A percentile compares a stretch with the other conserved stretches of the same genome.
These are phyloP conservation scores for Citeromyces hawaiiensis DNA, from an alignment of 1,139 yeast species.

Conservation along the genomic window DNA sequence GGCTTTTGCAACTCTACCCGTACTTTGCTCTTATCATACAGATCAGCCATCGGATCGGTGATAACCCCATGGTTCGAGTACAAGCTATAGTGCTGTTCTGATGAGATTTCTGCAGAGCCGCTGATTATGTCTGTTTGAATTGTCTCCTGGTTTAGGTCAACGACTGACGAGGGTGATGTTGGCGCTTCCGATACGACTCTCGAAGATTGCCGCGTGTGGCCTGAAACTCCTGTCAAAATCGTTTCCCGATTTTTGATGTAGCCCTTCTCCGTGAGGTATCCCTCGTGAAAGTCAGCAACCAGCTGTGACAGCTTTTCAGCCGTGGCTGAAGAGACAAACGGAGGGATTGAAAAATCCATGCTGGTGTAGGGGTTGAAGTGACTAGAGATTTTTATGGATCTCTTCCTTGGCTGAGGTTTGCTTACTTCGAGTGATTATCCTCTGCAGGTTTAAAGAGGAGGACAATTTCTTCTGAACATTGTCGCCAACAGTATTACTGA, in stretches of 20 bases:
- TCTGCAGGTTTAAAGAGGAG: no score
- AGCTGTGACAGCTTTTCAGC: conserved; percentile 26
- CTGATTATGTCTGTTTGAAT: neutral
- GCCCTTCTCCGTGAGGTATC: conserved; percentile 58
- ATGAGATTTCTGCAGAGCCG: neutral
- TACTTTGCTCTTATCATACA: conserved; percentile 1
- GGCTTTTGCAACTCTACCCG: conserved; percentile 33
- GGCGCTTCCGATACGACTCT: neutral
- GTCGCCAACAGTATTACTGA: no score
- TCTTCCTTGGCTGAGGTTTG: no score
- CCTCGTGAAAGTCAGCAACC: conserved; percentile 41
- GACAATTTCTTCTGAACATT: no score
- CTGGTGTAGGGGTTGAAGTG: no score
- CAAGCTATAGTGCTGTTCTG: conserved; percentile 1
- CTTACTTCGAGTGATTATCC: no score
- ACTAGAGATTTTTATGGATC: no score
- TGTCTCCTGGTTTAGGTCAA: neutral
- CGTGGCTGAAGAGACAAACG: conserved; percentile 19
- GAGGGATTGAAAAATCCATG: conserved; percentile 29
- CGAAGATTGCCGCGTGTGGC: neutral
- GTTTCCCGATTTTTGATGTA: conserved; percentile 38
- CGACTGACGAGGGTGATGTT: neutral
- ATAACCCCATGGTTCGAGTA: conserved; percentile 1
- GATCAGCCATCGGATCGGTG: neutral
- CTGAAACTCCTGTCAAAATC: neutral